Conservation (phyloP, 2,329 filamentous ascomycete genomes). For the Trichophyton simii region DNA sequence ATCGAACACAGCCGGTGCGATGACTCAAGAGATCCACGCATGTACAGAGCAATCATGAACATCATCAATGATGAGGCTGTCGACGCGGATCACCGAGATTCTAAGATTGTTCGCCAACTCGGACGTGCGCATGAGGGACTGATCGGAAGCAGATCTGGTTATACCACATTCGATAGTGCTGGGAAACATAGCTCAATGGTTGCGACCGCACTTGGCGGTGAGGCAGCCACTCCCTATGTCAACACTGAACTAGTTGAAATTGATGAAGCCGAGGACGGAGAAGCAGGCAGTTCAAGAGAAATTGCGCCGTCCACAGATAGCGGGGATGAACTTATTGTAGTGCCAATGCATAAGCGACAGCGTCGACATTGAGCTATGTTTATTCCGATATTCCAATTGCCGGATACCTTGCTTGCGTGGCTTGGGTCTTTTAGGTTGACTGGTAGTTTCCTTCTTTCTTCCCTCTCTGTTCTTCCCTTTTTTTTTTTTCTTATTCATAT, state of each 20-base stretch:
- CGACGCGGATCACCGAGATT: constrained; percentile 17
- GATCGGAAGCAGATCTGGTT: constrained; percentile 11
- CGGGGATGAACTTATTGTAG: not conserved
- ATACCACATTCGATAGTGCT: constrained; percentile 20
- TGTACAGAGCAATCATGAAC: constrained; percentile 36
- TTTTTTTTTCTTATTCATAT: not conserved
- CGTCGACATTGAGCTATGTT: not conserved
- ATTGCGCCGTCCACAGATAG: not conserved
- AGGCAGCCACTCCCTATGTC: not conserved
- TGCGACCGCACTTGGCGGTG: constrained; percentile 22
- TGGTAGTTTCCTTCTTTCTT: not conserved
- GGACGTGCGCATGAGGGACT: constrained; percentile 18
- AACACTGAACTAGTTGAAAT: not conserved
- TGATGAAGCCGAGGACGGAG: not conserved
- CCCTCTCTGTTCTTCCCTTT: not conserved
- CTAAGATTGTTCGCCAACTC: constrained; percentile 19
- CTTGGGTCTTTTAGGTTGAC: too few relatives aligned
- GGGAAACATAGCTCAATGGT: constrained; percentile 31
- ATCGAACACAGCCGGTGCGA: constrained; percentile 38
- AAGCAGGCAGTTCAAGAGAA: not conserved
- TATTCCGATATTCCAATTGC: not conserved
- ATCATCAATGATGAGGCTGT: constrained; percentile 29
- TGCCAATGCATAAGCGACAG: not conserved
- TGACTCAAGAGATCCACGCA: constrained; percentile 32
- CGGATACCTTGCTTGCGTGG: not conserved